Conservation (phyloP, 768 basidiomycete genomes). For the Neoboletus brunneissimus region DNA sequence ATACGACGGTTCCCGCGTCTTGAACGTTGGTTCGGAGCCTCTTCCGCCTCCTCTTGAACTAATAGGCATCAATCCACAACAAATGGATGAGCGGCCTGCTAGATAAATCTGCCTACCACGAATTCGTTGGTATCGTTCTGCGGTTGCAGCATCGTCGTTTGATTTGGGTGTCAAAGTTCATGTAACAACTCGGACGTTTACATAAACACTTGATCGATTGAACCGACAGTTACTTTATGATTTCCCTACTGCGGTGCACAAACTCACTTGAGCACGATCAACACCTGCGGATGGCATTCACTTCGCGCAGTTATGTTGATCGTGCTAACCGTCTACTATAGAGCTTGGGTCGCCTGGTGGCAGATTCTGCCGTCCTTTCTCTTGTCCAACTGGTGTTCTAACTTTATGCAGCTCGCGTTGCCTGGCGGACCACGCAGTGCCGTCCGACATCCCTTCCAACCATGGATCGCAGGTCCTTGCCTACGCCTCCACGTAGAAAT, state of each 20-base stretch:
- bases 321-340: background rate
- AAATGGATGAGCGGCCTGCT: background rate
- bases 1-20: background rate
- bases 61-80: background rate
- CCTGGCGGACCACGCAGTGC: background rate
- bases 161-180: too few species aligned
- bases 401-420: background rate
- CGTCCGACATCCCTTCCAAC: background rate
- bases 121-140: slow-evolving; percentile 18
- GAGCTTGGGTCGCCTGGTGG: background rate
- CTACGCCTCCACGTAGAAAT: background rate
- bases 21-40: slow-evolving; percentile 10
- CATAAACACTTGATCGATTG: background rate
- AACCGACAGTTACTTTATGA: too few species aligned
- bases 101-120: slow-evolving; percentile 16
- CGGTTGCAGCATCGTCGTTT: slow-evolving; percentile 2
- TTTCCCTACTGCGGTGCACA: too few species aligned
- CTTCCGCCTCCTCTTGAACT: slow-evolving; percentile 30
- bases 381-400: background rate
- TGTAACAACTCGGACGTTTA: too few species aligned
- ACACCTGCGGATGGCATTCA: too few species aligned
- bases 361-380: too few species aligned
- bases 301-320: too few species aligned
- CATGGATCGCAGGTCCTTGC: too few species aligned
- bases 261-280: too few species aligned